Percentiles rank a stretch among this genome's conserved stretches.
Conservation (phyloP, 106 monocot species). For the Ottelia alismoides region DNA sequence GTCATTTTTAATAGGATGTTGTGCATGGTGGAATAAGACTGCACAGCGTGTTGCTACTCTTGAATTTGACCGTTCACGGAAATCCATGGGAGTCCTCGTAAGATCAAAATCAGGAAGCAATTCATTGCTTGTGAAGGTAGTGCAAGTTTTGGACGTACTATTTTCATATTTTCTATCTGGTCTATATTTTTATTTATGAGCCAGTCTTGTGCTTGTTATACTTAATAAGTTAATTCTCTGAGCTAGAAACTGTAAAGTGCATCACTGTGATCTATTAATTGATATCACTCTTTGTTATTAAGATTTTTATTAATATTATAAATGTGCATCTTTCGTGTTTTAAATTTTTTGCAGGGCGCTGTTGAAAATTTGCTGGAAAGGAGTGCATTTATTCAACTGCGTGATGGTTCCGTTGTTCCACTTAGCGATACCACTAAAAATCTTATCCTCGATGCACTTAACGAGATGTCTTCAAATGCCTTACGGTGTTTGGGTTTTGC, state of each 20-base stretch:
- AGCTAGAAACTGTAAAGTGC: too few relatives aligned
- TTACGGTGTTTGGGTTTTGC: conserved; percentile 66
- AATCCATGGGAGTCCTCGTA: conserved; percentile 64
- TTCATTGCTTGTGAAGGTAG: conserved; percentile 62
- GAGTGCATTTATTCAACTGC: conserved; percentile 28
- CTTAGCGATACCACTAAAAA: conserved; percentile 29
- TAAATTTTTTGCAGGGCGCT: conserved; percentile 47
- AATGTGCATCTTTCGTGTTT: too few relatives aligned
- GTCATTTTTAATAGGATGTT: conserved; percentile 33
- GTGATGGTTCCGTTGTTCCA: conserved; percentile 47
- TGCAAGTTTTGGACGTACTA: background rate
- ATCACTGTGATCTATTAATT: too few relatives aligned
- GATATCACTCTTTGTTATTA: too few relatives aligned
- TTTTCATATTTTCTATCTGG: background rate
- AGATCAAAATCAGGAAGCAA: conserved; percentile 32
- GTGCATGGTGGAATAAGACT: conserved; percentile 70
- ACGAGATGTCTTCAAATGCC: conserved; percentile 67
- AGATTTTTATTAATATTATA: too few relatives aligned
- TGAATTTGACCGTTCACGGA: conserved; percentile 54
- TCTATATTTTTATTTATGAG: too few relatives aligned
- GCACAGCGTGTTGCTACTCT: conserved; percentile 44
- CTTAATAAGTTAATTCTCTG: too few relatives aligned
- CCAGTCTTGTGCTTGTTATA: too few relatives aligned
- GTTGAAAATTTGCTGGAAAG: conserved; percentile 58
- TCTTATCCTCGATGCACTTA: conserved; percentile 27